A percentile compares a stretch with the other conserved stretches of the same genome.
phyloP scores from a whole-genome alignment of 257 asterid species.

The Nyctanthes arbortristis region DNA sequence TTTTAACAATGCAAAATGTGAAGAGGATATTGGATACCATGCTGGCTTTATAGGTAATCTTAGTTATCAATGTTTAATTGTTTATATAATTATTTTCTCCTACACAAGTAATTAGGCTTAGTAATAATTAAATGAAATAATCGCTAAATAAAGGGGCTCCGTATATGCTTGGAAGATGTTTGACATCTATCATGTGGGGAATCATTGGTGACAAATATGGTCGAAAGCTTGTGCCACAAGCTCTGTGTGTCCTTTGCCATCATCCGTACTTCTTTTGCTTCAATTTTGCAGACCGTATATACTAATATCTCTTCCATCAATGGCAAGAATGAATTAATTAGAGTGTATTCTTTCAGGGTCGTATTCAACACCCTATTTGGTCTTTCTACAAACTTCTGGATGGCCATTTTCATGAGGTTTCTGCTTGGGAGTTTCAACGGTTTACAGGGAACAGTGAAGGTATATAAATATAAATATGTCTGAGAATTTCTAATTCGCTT shows the following conservation, averaged over 20 bases:
- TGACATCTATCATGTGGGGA: constrained; percentile 73
- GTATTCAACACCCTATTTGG: constrained; percentile 81
- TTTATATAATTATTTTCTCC: neutral
- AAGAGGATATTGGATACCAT: constrained; percentile 74
- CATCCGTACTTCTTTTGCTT: neutral
- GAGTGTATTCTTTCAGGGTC: constrained; percentile 48
- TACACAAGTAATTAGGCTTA: no score
- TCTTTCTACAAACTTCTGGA: constrained; percentile 67
- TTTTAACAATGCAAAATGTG: constrained; percentile 64
- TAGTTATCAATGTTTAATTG: neutral
- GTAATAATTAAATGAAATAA: no score
- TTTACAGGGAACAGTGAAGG: constrained; percentile 76
- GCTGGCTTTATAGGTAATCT: constrained; percentile 70
- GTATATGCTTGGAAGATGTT: constrained; percentile 72
- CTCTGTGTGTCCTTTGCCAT: no score
- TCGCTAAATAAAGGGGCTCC: constrained; percentile 55
- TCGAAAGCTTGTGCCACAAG: constrained; percentile 65
- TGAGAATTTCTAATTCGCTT: no score
- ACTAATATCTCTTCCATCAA: no score
- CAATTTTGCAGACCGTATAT: constrained; percentile 6
- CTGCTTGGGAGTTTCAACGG: constrained; percentile 78
- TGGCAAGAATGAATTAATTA: no score
- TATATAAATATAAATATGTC: constrained; percentile 16
- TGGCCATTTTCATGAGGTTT: no score
- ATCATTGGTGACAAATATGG: constrained; percentile 63